Evolutionary conservation across 345 rosid species (phyloP).

Genomic region (Carallia brachiata): DNA sequence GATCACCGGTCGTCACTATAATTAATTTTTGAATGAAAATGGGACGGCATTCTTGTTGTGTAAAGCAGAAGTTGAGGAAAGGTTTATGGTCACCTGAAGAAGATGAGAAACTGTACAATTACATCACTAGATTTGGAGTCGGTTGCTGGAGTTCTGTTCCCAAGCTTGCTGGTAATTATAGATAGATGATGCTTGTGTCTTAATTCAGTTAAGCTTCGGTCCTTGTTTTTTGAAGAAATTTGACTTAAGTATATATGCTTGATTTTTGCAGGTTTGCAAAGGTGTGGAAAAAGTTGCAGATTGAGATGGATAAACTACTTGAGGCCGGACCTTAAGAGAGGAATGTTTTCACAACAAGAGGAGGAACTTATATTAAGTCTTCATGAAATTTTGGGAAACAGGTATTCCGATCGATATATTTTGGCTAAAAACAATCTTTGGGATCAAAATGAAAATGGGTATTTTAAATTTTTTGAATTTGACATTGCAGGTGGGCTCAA

Average conservation of each 20-base stretch:
- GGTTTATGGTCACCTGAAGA: slow-evolving; percentile 80
- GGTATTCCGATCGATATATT: slow-evolving; percentile 24
- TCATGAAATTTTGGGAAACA: slow-evolving; percentile 44
- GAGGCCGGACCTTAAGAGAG: slow-evolving; percentile 88
- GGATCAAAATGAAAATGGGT: slow-evolving; percentile 4
- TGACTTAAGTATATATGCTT: background rate
- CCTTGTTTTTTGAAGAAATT: background rate
- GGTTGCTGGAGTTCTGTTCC: slow-evolving; percentile 85
- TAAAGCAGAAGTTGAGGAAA: slow-evolving; percentile 62
- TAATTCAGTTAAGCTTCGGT: background rate
- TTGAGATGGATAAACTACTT: slow-evolving; percentile 90
- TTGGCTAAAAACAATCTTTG: background rate
- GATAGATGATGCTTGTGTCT: background rate
- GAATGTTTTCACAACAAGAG: slow-evolving; percentile 46
- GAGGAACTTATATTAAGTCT: slow-evolving; percentile 41
- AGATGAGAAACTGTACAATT: slow-evolving; percentile 62
- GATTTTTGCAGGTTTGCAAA: slow-evolving; percentile 49
- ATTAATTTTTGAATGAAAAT: slow-evolving; percentile 15
- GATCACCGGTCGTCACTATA: background rate
- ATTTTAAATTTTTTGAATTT: background rate
- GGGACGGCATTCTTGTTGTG: slow-evolving; percentile 57
- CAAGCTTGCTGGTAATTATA: slow-evolving; percentile 50
- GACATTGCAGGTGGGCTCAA: slow-evolving; percentile 59
- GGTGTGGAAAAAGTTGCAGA: slow-evolving; percentile 91
- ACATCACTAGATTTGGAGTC: slow-evolving; percentile 56